Conservation (phyloP, 1,284 basidiomycete genomes). For the Tilletia caries region DNA sequence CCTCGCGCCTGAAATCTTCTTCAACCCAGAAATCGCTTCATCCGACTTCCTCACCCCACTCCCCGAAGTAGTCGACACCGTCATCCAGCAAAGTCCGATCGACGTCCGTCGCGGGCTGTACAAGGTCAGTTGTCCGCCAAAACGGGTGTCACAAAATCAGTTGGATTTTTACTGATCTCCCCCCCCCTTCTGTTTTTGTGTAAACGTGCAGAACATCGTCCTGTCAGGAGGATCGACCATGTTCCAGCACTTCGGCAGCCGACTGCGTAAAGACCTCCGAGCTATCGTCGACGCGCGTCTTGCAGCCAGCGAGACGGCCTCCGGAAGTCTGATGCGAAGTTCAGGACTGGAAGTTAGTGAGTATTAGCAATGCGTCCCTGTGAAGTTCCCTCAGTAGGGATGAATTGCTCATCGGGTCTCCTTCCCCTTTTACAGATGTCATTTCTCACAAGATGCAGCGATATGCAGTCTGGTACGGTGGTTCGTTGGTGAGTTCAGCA, state of each 20-base stretch:
- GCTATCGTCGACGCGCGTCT: conserved; percentile 87
- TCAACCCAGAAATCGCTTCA: conserved; percentile 97
- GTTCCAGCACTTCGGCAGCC: conserved; percentile 95
- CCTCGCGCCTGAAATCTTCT: conserved; percentile 98
- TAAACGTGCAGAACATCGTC: conserved; percentile 85
- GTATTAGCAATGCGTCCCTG: neutral
- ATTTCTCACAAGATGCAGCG: conserved; percentile 97
- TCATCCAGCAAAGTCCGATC: conserved; percentile 93
- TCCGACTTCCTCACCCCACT: conserved; percentile 97
- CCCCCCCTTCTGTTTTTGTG: neutral
- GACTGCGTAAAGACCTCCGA: conserved; percentile 91
- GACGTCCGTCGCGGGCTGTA: conserved; percentile 90
- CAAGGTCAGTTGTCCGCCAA: conserved; percentile 68
- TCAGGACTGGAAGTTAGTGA: conserved; percentile 47
- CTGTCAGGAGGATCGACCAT: conserved; percentile 92
- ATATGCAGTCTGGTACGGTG: conserved; percentile 98
- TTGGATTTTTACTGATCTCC: neutral
- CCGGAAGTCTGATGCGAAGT: conserved; percentile 68
- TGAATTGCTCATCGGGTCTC: neutral
- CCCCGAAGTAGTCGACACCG: conserved; percentile 91
- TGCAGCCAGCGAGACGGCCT: conserved; percentile 70
- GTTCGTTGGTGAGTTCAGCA: conserved; percentile 69
- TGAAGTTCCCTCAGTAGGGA: neutral
- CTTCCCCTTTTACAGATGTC: conserved; percentile 68
- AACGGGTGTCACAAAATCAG: too few species aligned